phyloP scores from a whole-genome alignment of 305 asterid genomes.

The Fraxinus platypoda region DNA sequence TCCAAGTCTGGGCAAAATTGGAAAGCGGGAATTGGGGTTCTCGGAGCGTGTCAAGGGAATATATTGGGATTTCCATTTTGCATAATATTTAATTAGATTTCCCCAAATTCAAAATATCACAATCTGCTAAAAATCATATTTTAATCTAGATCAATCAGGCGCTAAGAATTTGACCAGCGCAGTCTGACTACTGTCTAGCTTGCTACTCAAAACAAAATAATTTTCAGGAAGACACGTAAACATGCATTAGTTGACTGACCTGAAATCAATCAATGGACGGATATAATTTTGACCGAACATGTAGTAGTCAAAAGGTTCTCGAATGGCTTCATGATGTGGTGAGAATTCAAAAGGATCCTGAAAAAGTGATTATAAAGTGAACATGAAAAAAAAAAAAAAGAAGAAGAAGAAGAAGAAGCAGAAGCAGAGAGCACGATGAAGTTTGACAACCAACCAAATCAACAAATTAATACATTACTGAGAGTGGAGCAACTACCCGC shows the following conservation, averaged over 20 bases:
- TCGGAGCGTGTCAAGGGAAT: background rate
- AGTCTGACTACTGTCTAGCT: background rate
- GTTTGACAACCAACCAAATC: background rate
- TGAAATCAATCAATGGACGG: constrained; percentile 73
- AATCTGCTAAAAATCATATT: background rate
- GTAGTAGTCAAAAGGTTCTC: constrained; percentile 94
- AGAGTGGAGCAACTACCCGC: constrained; percentile 44
- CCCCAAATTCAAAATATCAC: background rate
- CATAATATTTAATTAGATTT: background rate
- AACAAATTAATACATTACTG: constrained; percentile 16
- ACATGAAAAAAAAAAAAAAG: background rate
- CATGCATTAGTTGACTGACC: constrained; percentile 38
- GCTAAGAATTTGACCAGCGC: constrained; percentile 7
- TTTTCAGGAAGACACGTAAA: constrained; percentile 5
- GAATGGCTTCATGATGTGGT: constrained; percentile 77
- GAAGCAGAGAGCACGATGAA: background rate
- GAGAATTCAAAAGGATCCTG: constrained; percentile 86
- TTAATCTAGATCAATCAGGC: background rate
- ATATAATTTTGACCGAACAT: constrained; percentile 77
- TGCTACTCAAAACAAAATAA: constrained; percentile 13
- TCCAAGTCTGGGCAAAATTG: background rate
- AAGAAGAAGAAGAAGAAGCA: too few relatives aligned
- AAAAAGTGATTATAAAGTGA: constrained; percentile 25
- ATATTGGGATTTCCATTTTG: background rate
- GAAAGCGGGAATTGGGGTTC: background rate